These are phyloP conservation scores for Pseudohalonectria lignicola DNA, from an alignment of 2,329 filamentous ascomycete species.

Conservation along the genomic window DNA sequence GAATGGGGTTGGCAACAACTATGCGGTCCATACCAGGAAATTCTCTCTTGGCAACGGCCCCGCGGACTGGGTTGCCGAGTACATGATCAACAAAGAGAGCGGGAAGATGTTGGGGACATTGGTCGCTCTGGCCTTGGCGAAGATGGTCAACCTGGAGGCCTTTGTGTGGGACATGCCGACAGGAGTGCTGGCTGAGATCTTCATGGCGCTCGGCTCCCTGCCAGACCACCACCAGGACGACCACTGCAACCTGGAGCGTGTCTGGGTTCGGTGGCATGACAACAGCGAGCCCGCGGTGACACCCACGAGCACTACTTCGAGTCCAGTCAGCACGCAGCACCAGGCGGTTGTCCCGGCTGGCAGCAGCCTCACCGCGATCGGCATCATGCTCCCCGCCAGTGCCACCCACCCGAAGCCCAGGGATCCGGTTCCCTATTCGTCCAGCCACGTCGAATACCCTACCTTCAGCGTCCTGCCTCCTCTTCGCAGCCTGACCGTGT, in stretches of 20 bases:
- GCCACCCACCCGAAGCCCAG: conserved; percentile 17
- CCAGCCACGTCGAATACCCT: conserved; percentile 60
- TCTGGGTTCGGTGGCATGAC: conserved; percentile 79
- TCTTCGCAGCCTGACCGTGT: conserved; percentile 61
- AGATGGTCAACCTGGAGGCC: conserved; percentile 71
- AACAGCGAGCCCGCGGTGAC: conserved; percentile 36
- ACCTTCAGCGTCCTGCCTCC: conserved; percentile 70
- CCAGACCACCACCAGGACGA: conserved; percentile 48
- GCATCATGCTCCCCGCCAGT: conserved; percentile 21
- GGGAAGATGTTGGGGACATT: conserved; percentile 84
- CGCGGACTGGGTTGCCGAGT: conserved; percentile 67
- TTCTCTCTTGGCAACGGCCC: conserved; percentile 81
- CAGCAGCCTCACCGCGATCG: conserved; percentile 28
- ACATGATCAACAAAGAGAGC: conserved; percentile 70
- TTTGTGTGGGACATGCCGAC: conserved; percentile 90
- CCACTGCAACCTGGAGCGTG: conserved; percentile 56
- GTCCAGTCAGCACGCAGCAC: conserved; percentile 3
- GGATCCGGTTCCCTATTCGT: conserved; percentile 34
- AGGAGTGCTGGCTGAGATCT: conserved; percentile 69
- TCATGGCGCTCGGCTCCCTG: conserved; percentile 65
- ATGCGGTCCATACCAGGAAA: conserved; percentile 68
- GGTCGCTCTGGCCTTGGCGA: conserved; percentile 66
- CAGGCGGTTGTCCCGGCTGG: conserved; percentile 17
- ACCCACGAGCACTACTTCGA: conserved; percentile 14
- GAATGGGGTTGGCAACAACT: conserved; percentile 31